Evolutionary conservation across 306 rosid genomes (phyloP), one percentile per base, ranked within the genome.

Genomic region (Oxytropis ochrocephala): DNA sequence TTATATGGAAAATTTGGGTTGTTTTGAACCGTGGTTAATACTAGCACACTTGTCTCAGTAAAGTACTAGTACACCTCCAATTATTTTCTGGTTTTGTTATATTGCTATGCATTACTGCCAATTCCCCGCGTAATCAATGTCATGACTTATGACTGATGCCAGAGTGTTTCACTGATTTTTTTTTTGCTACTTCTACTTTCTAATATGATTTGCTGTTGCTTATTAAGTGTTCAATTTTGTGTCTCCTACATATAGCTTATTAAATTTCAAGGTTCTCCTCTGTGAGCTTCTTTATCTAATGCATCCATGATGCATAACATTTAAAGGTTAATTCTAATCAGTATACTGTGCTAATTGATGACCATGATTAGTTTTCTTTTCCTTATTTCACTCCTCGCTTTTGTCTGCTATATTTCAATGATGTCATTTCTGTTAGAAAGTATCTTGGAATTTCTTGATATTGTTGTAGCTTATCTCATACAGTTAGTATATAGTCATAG

Each of bases 81-180:
- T 51, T 47, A 33, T 70, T 70, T 43, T 66, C 19, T 47, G 35
- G 53, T 24, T 72, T 51, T 62, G 35, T 55, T 65, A 72, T 61
- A 65, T 49, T 39, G 30, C 43, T 29, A 66, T 14, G 6, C 5
- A 3, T 58, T 41, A 72, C 39, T 59, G 46, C 17, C 42, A 48
- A 39, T 44, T 44, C 32, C 42, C 35, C 19, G 3, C 38, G 27
- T 36, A 53, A 71, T 65, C 47, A 64, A 58, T 72, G 44, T 58
- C 52, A 73, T 73, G 60, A 66, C 53, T 50, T 29, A 43, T 60
- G 55, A 66, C 53, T 50, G 39, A 51, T 60, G 55, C 59, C 24
- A 6, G 29, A 38, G 42, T 57, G 49, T 50, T 48, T 65, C 65
- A 57, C 10, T 51, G 35, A 66, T 55, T 33, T 47, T 33, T 1